Evolutionary conservation across 2,329 filamentous ascomycete species (phyloP), one percentile per base, ranked within the genome.

Genomic region (Aspergillus sp.): DNA sequence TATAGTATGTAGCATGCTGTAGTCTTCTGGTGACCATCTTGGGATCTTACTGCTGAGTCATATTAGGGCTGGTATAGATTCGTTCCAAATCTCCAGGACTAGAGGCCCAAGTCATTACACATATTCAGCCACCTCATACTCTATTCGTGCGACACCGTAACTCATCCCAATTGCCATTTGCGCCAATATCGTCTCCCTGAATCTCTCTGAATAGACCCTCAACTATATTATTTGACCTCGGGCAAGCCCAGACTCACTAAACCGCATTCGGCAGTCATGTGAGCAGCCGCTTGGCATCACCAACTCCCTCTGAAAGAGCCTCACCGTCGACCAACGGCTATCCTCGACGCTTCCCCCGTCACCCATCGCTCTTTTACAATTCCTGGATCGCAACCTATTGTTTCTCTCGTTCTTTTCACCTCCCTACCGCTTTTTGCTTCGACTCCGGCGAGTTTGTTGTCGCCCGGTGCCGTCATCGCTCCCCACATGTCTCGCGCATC

Each of bases 401-500:
- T 55, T 52, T 46, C 30, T 48, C 36, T 60, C 60, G 47, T 49
- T 46, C 50, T 51, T 46, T 47, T 49, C 48, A 53, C 50, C 44
- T 50, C 45, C 49, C 46, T 55, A 44, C 51, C 50, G 44, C 46
- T 53, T 50, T 51, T 34, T 50, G 50, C 48, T 47, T 56, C 52
- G 52, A 54, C 47, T 57, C 57, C 53, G 56, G 53, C 53, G 51
- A 49, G 55, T 55, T 58, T 54, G 52, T 58, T 45, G 56, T 56
- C 48, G 55, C 57, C 54, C 59, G 53, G 56, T 53, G 54, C 59
- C 56, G 58, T 57, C 57, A 58, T 59, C 60, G 59, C 62, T 69
- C 66, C 65, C 67, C 67, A 68, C 66, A 69, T 69, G 66, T 69
- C 66, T 68, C 61, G 66, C 66, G 59, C 66, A 61, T 65, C 65